A percentile compares a stretch with the other conserved stretches of the same genome.
Conservation (phyloP, 2,329 filamentous ascomycete species). For the Nothophoma quercina region DNA sequence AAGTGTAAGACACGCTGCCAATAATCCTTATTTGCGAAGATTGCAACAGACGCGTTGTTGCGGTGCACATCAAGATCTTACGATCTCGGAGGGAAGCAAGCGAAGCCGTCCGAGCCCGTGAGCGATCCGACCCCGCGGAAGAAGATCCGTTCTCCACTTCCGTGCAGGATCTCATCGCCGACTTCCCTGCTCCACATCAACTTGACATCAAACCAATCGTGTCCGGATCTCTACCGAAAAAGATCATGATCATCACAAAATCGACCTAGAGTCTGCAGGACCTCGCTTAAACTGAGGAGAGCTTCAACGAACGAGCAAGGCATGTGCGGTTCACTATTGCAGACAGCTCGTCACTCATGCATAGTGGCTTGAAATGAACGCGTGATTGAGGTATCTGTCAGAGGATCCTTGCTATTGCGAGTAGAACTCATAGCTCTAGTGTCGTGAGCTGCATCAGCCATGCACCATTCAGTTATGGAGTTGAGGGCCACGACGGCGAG, state of each 20-base stretch:
- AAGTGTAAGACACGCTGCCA: too few relatives aligned
- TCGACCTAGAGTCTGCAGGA: background rate
- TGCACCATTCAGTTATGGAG: conserved; percentile 4
- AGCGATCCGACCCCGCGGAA: conserved; percentile 7
- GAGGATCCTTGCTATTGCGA: conserved; percentile 2
- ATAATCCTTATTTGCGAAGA: too few relatives aligned
- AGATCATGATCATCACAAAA: conserved; percentile 1
- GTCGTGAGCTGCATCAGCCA: conserved; percentile 1
- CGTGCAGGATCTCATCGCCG: conserved; percentile 18
- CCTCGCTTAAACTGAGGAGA: background rate
- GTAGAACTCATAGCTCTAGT: background rate
- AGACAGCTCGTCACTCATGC: conserved; percentile 5
- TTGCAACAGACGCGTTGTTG: background rate
- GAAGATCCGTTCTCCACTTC: conserved; percentile 11
- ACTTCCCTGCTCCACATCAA: conserved; percentile 9
- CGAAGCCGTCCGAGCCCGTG: too few relatives aligned
- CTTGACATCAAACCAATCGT: conserved; percentile 1
- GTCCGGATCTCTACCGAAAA: background rate
- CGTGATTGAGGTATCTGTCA: background rate
- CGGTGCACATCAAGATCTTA: too few relatives aligned
- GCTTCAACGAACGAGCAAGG: background rate
- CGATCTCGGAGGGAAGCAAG: background rate
- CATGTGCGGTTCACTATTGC: background rate
- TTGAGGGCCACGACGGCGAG: background rate
- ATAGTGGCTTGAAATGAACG: background rate